phyloP scores from a whole-genome alignment of 768 basidiomycete genomes.

The Lentinula boryana region DNA sequence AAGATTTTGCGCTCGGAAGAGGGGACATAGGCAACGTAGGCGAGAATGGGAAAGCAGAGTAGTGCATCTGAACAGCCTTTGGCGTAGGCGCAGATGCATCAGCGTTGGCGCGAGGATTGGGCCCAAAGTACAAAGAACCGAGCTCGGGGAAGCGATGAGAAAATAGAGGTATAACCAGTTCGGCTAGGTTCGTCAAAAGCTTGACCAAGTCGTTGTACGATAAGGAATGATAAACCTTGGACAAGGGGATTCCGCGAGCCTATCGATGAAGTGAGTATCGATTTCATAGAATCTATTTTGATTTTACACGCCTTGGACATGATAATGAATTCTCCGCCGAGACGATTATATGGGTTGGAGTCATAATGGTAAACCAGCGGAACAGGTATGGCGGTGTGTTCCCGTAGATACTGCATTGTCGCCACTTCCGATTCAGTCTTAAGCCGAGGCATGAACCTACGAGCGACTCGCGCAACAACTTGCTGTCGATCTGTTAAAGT shows the following conservation, averaged over 20 bases:
- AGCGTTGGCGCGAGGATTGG: slow-evolving; percentile 25
- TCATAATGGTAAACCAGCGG: slow-evolving; percentile 74
- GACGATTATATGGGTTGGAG: slow-evolving; percentile 76
- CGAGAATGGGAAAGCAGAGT: slow-evolving; percentile 40
- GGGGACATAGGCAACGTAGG: slow-evolving; percentile 30
- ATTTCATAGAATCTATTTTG: not conserved
- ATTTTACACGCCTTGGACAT: slow-evolving; percentile 67
- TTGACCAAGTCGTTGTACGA: slow-evolving; percentile 56
- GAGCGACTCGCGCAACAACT: slow-evolving; percentile 74
- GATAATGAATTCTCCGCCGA: slow-evolving; percentile 81
- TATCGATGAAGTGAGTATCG: slow-evolving; percentile 21
- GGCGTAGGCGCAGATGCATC: slow-evolving; percentile 38
- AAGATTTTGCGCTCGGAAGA: slow-evolving; percentile 17
- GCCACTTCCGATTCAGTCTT: slow-evolving; percentile 88
- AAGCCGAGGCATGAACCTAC: slow-evolving; percentile 79
- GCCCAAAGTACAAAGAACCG: slow-evolving; percentile 66
- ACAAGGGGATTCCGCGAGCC: slow-evolving; percentile 71
- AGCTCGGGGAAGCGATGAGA: slow-evolving; percentile 71
- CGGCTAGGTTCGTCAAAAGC: slow-evolving; percentile 64
- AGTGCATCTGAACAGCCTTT: slow-evolving; percentile 31
- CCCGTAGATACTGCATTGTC: slow-evolving; percentile 74
- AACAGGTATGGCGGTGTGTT: slow-evolving; percentile 66
- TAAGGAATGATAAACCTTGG: slow-evolving; percentile 66
- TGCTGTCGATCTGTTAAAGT: slow-evolving; percentile 56
- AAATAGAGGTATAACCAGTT: slow-evolving; percentile 65